Evolutionary conservation across 2,329 filamentous ascomycete species (phyloP).

Genomic region (Curvularia spicifera): DNA sequence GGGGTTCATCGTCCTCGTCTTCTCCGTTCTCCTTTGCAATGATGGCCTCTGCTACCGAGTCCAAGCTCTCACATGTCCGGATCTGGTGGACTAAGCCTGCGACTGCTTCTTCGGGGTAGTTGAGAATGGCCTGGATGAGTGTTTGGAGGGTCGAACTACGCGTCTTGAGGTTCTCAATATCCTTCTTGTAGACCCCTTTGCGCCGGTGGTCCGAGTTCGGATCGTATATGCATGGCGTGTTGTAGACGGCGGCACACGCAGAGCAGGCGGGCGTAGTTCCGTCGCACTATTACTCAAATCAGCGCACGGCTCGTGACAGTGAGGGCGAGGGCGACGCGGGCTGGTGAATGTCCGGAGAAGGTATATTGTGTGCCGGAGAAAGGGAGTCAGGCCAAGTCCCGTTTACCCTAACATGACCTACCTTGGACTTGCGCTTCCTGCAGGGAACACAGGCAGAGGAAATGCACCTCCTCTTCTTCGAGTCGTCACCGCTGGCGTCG

Average conservation of each 20-base stretch:
- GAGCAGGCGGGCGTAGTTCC: conserved; percentile 63
- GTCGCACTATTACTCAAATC: conserved; percentile 67
- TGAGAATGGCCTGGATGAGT: conserved; percentile 90
- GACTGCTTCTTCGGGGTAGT: conserved; percentile 87
- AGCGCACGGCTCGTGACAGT: conserved; percentile 11
- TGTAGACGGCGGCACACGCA: conserved; percentile 94
- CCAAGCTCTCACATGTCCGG: conserved; percentile 79
- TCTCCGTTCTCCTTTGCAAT: conserved; percentile 59
- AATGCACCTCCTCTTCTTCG: conserved; percentile 54
- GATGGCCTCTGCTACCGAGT: conserved; percentile 67
- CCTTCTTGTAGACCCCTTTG: conserved; percentile 96
- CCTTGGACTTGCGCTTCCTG: conserved; percentile 51
- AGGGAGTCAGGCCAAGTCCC: conserved; percentile 11
- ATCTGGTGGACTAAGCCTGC: conserved; percentile 82
- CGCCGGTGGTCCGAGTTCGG: conserved; percentile 94
- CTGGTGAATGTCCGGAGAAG: conserved; percentile 16
- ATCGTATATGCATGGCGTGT: conserved; percentile 90
- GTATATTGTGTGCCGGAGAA: conserved; percentile 17
- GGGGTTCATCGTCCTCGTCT: conserved; percentile 52
- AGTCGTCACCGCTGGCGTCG: conserved; percentile 48
- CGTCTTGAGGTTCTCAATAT: conserved; percentile 86
- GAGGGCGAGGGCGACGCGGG: conserved; percentile 15
- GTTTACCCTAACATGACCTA: conserved; percentile 29
- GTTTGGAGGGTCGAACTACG: conserved; percentile 87
- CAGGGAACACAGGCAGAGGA: conserved; percentile 51